Evolutionary conservation across 1,284 basidiomycete species (phyloP), one percentile per base, ranked within the genome.

Genomic region (Irpex lacteus): DNA sequence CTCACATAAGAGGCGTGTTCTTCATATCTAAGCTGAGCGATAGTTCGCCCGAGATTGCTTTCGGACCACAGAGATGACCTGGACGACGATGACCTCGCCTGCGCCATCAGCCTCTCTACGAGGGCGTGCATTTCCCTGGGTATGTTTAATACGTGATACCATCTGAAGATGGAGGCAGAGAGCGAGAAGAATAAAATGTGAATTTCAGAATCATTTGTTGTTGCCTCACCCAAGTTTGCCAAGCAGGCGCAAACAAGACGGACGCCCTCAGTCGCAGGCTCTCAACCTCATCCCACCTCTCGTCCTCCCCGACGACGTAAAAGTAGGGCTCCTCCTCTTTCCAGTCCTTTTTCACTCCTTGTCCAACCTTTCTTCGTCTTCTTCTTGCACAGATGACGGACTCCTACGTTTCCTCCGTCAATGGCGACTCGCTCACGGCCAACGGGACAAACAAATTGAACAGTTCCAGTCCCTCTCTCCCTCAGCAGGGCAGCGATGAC

Each of bases 391-490:
- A 87, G 84, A 92, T 92, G 90, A 75, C 90, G 66, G 88, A 90
- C 76, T 87, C 88, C 53, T 91, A 88, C 76, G 70, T 80, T 71
- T 89, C 87, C 68, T 85, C 85, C 70, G 84, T 82, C 74, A 85
- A 84, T 70, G 86, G 85, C 74, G 85, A 88, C 75, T 76, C 82
- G 65, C 80, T 82, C 61, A 74, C 77, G 18, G 71, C 78, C 60
- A 88, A 88, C 70, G 86, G 85, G 70, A 76, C 78, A 53, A 68
- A 59, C 71, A 73, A 71, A 67, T 77, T 81, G 63, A 88, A 87
- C 72, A 85, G 82, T 70, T 85, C 87, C 62, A 86, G 79, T 66
- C 83, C 88, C 56, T 88, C 89, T 49, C 74, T 86, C 54, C 80
- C 79, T 60, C 57, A 61, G 77, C 81, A 63, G 71, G 77, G 67